A percentile compares a stretch with the other conserved stretches of the same genome.
phyloP scores from a whole-genome alignment of 2,329 filamentous ascomycete species.

The Diaporthe sp. region DNA sequence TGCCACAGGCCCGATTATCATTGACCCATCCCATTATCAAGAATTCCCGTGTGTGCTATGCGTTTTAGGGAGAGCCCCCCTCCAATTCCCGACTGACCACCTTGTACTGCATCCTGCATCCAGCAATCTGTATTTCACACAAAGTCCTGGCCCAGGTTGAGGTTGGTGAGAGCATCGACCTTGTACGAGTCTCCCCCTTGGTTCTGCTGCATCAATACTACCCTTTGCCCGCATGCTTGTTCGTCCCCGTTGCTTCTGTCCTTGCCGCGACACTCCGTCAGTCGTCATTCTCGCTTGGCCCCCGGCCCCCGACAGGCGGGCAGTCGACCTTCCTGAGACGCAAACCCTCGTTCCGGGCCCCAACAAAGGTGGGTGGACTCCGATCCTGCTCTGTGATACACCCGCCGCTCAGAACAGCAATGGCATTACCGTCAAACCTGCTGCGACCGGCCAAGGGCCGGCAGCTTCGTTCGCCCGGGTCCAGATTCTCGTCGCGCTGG shows the following conservation, averaged over 20 bases:
- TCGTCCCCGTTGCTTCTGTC: slow-evolving; percentile 15
- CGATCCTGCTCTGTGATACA: slow-evolving; percentile 17
- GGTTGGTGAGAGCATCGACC: slow-evolving; percentile 29
- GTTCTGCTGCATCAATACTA: slow-evolving; percentile 19
- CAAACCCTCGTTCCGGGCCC: slow-evolving; percentile 9
- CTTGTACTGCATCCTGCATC: slow-evolving; percentile 30
- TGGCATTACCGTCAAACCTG: background rate
- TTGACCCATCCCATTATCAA: slow-evolving; percentile 23
- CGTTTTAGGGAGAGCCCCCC: slow-evolving; percentile 28
- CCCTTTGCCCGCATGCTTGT: slow-evolving; percentile 21
- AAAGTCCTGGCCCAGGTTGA: slow-evolving; percentile 23
- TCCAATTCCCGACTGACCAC: slow-evolving; percentile 21
- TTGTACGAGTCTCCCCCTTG: slow-evolving; percentile 12
- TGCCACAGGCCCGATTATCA: slow-evolving; percentile 24
- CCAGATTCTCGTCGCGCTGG: background rate
- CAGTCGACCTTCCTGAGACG: slow-evolving; percentile 22
- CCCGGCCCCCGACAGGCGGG: slow-evolving; percentile 26
- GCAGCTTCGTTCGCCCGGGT: background rate
- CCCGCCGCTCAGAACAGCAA: background rate
- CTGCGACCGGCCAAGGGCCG: background rate
- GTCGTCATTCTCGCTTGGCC: slow-evolving; percentile 34
- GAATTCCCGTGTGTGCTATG: slow-evolving; percentile 32
- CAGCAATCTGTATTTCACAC: slow-evolving; percentile 18
- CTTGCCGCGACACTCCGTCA: slow-evolving; percentile 22
- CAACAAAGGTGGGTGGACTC: slow-evolving; percentile 33